phyloP scores from a whole-genome alignment of 805 yeast species.

The Cyberlindnera americana region DNA sequence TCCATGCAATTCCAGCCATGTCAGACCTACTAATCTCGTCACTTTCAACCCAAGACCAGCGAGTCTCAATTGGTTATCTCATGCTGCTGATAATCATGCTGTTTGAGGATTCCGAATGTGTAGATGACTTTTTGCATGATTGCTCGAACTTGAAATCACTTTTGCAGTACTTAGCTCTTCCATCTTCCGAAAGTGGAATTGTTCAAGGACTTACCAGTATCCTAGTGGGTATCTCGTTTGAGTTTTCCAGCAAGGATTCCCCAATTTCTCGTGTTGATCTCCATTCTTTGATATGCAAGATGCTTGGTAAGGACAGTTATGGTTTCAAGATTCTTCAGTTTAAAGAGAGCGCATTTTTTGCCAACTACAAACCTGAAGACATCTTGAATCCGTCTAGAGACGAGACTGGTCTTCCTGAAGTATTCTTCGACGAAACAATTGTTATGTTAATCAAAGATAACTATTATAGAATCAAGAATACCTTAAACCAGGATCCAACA shows the following conservation, averaged over 20 bases:
- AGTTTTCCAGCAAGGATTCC: constrained; percentile 60
- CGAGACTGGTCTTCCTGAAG: constrained; percentile 83
- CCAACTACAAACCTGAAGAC: constrained; percentile 50
- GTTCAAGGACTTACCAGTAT: constrained; percentile 72
- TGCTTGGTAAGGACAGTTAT: constrained; percentile 81
- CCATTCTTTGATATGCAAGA: constrained; percentile 56
- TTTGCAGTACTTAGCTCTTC: constrained; percentile 57
- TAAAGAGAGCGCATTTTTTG: constrained; percentile 53
- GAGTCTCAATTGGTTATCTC: constrained; percentile 74
- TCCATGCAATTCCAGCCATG: constrained; percentile 69
- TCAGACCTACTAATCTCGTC: constrained; percentile 69
- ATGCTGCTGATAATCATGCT: constrained; percentile 74
- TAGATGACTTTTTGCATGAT: constrained; percentile 70
- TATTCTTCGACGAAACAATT: constrained; percentile 66
- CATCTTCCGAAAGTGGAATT: constrained; percentile 47
- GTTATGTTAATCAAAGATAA: constrained; percentile 68
- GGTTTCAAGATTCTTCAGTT: constrained; percentile 69
- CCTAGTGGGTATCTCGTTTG: constrained; percentile 74
- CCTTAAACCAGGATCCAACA: constrained; percentile 71
- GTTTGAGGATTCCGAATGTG: constrained; percentile 72
- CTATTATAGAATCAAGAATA: constrained; percentile 59
- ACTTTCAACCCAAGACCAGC: constrained; percentile 59
- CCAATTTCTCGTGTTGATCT: constrained; percentile 59
- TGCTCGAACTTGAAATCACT: constrained; percentile 63
- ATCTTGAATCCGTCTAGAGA: constrained; percentile 55